Evolutionary conservation across 2,329 filamentous ascomycete species (phyloP).

Genomic region (Aspergillus tubingensis): DNA sequence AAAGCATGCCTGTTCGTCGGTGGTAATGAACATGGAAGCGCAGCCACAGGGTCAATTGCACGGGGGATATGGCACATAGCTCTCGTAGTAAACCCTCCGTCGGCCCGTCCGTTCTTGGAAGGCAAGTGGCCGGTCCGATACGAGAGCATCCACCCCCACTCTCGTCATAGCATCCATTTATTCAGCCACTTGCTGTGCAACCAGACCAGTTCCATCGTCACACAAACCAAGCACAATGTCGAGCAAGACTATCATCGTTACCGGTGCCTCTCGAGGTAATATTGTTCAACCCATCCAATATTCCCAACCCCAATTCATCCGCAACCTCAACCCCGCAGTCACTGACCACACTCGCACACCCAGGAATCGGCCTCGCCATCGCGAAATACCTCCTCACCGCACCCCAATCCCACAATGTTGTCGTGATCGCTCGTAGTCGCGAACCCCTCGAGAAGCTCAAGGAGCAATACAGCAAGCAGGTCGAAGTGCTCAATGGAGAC

Average conservation of each 20-base stretch:
- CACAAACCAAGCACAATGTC: constrained; percentile 37
- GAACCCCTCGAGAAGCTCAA: constrained; percentile 57
- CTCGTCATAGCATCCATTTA: too few species aligned
- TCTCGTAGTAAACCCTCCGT: too few species aligned
- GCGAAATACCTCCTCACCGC: constrained; percentile 60
- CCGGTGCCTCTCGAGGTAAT: constrained; percentile 64
- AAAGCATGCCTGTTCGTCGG: too few species aligned
- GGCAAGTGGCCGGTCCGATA: too few species aligned
- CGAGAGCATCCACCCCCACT: too few species aligned
- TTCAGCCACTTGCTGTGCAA: neutral
- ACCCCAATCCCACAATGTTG: constrained; percentile 55
- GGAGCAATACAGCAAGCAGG: constrained; percentile 54
- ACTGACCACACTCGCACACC: neutral
- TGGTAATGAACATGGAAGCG: too few species aligned
- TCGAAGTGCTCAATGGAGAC: constrained; percentile 61
- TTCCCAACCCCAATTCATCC: neutral
- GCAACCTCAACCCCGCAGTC: neutral
- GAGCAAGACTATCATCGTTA: constrained; percentile 71
- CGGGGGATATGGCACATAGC: too few species aligned
- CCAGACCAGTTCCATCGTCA: neutral
- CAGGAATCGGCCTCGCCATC: constrained; percentile 64
- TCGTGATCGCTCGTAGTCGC: constrained; percentile 59
- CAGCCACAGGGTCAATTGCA: too few species aligned
- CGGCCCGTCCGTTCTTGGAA: too few species aligned
- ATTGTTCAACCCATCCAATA: neutral